These are phyloP conservation scores for Marchantia polymorpha DNA, from an alignment of 225 moss, liverwort and hornwort genomes.

Conservation along the genomic window DNA sequence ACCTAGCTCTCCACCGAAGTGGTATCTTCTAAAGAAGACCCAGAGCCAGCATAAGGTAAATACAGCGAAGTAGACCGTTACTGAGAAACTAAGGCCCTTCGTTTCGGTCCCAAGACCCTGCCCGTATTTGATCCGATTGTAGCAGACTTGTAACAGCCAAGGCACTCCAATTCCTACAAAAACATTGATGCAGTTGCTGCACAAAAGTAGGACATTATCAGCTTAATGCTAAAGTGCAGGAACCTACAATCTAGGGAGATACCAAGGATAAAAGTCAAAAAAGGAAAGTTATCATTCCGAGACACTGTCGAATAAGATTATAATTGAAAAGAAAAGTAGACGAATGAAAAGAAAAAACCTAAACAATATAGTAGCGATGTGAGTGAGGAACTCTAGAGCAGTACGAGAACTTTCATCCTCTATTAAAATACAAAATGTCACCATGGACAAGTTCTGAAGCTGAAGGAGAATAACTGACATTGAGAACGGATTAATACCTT, in stretches of 20 bases:
- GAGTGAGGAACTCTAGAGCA: neutral
- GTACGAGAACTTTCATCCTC: neutral
- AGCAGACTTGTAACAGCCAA: constrained; percentile 70
- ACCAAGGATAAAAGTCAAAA: neutral
- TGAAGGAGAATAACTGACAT: neutral
- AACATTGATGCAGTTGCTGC: constrained; percentile 91
- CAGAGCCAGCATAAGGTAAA: constrained; percentile 60
- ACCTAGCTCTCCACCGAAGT: constrained; percentile 75
- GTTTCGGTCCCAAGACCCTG: constrained; percentile 54
- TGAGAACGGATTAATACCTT: constrained; percentile 37
- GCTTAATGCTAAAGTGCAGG: neutral
- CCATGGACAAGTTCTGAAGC: neutral
- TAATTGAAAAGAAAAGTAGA: neutral
- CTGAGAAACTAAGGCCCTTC: constrained; percentile 69
- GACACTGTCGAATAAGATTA: neutral
- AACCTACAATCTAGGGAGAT: neutral
- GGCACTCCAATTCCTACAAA: constrained; percentile 92
- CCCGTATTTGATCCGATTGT: constrained; percentile 46
- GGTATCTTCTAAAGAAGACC: constrained; percentile 52
- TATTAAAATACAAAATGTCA: neutral
- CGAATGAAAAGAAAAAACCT: neutral
- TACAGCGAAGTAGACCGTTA: constrained; percentile 67
- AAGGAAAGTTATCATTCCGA: neutral
- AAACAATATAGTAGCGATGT: neutral
- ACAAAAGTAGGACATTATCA: constrained; percentile 6